Base-by-base conservation (phyloP, 2,329 filamentous ascomycete genomes). In the Lachnellula subtilissima region DNA sequence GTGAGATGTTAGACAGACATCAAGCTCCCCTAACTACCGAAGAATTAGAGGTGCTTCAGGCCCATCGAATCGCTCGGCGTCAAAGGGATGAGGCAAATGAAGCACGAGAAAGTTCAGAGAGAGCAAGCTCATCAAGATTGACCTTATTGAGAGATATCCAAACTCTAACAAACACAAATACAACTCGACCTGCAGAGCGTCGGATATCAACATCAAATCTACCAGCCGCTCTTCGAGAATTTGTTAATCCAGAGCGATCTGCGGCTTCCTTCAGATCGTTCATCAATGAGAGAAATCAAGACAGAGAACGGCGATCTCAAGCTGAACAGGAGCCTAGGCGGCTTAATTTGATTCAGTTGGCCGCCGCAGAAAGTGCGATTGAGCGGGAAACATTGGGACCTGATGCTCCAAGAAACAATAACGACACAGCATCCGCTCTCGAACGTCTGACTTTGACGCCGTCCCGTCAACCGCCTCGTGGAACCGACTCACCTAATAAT, bases 31-130 rank as follows among this genome's bases (percentile, higher is more conserved):
- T 82, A 32, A 79, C 76, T 2, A 59, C 76, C 1, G 79, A 82
- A 50, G 83, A 86, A 61, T 79, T 78, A 2, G 69, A 78, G 46
- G 79, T 84, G 1, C 69, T 85, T 3, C 80, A 84, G 56, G 80
- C 81, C 2, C 74, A 83, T 28, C 77, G 82, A 58, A 74, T 75
- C 32, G 77, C 80, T 51, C 77, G 82, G 36, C 75, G 79, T 35
- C 69, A 73, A 66, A 59, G 77, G 65, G 61, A 67, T 47, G 58
- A 56, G 9, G 61, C 58, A 37, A 56, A 64, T 39, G 57, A 59
- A 50, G 52, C 60, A 22, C 63, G 61, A 51, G 66, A 66, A 51
- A 54, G 57, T 14, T 50, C 56, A 23, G 61, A 62, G 48, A 58
- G 54, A 46, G 58, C 59, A 7, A 55, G 32, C 32, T 53, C 57